Evolutionary conservation across 768 basidiomycete species (phyloP), one percentile per base, ranked within the genome.

Genomic region (Pulveroboletus sp.): DNA sequence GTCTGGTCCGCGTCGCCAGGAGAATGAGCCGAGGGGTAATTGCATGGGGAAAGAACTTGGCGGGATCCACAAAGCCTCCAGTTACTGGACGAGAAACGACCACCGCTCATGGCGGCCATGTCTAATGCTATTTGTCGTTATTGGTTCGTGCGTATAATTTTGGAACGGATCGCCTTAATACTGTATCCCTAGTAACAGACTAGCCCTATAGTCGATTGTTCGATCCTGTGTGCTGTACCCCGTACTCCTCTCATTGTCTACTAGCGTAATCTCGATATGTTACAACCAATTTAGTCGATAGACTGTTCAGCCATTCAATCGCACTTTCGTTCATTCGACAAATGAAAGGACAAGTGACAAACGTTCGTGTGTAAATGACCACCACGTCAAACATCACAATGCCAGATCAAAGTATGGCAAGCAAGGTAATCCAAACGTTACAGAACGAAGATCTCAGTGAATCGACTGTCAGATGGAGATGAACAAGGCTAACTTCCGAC

Each of bases 1-100:
- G 31, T 27, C 40, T 68, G 17, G 56, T 54, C 35, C 49, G 40
- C 37, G 53, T 51, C 10, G 68, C 66, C 39, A 58, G 51, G 28
- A 54, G 64, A 42, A 38, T 63, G 45, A 69, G 66, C 39, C 63
- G 54, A 24, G 64, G 57, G 8, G 48, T 69, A n/a, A 30, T 66
- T 17, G 47, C 57, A 18, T 68, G 64, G 68, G 66, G 68, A 0
- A 68, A 66, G 47, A 53, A 52, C 33, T 48, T 68, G 42, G 43
- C 66, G 11, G 56, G 54, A 35, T 53, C 54, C 30, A 47, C 49
- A 2, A 58, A 52, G 18, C 43, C 46, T 31, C 9, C 40, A n/a
- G 31, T 27, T n/a, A 28, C 35, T 21, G 44, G 18, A 5, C 47
- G 44, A 38, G 41, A 53, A 39, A 28, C 43, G 35, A 28, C 47